Evolutionary conservation across 129 eudicot species (phyloP), one percentile per base, ranked within the genome.

Genomic region (Arctium lappa): DNA sequence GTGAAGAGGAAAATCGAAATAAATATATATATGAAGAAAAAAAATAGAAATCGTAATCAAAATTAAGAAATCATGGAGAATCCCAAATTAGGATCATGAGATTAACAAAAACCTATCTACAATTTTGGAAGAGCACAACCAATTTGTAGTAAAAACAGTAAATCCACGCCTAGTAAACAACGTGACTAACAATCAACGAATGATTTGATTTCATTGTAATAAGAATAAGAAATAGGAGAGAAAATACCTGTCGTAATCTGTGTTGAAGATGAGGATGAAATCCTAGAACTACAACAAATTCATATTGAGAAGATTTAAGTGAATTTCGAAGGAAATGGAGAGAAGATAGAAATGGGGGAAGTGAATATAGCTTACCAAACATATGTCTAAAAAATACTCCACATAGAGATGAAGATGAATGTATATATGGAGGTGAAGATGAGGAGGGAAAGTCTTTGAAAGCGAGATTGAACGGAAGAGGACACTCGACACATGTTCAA

Each of bases 351-450:
- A 5, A 9, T 9, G 15, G 40, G 5, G 68, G 50, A 50, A 44
- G 65, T 81, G 83, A 76, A 16, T 85, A 70, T 78, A 85, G 91
- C 84, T 86, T 76, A 81, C 94, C 91, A 84, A 86, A 82, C 82
- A 60, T 60, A 66, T 69, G 22, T 68, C 8, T 13, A 15, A n/a
- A 13, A 27, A 39, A 68, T n/a, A 73, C 27, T 22, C 27, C 27
- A 22, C 27, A 65, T 40, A 69, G 16, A 16, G 12, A 12, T 27
- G 22, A 82, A 11, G 74, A 83, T 16, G 72, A 63, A 71, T 68
- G 53, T 29, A 62, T 81, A 62, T 81, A 74, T 81, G 66, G n/a
- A 22, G 62, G 72, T 6, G 69, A 65, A 63, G 66, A 22, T 42
- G 12, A 32, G 85, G 75, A 44, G 75, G 56, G 80, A 75, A 82